Base-by-base conservation (phyloP, 1,139 yeast genomes). In the Yarrowia galli region DNA sequence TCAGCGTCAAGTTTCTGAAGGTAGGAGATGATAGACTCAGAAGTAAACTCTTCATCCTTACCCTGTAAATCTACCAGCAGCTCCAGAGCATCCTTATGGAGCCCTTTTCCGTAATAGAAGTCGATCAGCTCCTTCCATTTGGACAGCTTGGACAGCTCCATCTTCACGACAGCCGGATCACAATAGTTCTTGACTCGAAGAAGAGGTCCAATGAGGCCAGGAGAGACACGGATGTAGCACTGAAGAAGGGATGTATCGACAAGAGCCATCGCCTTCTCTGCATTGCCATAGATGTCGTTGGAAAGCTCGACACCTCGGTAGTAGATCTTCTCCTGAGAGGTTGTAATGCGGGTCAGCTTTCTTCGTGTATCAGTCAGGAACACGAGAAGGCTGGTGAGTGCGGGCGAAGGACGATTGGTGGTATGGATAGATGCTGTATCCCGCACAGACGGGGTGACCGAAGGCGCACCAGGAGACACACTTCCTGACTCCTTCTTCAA, bases 221-320 rank as follows among this genome's bases (percentile, higher is more conserved):
- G 91, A 69, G 86, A 86, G 46, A 85, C 84, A 35, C 86, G 77
- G 71, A 87, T 81, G 75, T 95, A 95, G 70, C 96, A 87, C 67
- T 86, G 81, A 73, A 95, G 91, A 38, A 95, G 80, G 0, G 92
- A 83, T 0, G 97, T 91, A 74, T 95, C 99, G 6, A 95, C 85
- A 2, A 87, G 78, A 15, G 77, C 77, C 1, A 89, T 85, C 15
- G 84, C 76, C 4, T 75, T 73, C 5, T 75, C 74, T 18, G 81
- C 74, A 63, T 79, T 74, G 2, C 79, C 76, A 49, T 77, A 75
- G 15, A 75, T 74, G 48, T 72, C 72, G 66, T 70, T 71, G 3
- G 76, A 70, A 61, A 77, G 70, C 67, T 73, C 73, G 53, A 72
- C 68, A 22, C 78, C 77, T 23, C 72, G 73, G 46, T 70, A 71